Conservation (phyloP, 1,284 basidiomycete genomes). For the Lignosus rhinocerotis region DNA sequence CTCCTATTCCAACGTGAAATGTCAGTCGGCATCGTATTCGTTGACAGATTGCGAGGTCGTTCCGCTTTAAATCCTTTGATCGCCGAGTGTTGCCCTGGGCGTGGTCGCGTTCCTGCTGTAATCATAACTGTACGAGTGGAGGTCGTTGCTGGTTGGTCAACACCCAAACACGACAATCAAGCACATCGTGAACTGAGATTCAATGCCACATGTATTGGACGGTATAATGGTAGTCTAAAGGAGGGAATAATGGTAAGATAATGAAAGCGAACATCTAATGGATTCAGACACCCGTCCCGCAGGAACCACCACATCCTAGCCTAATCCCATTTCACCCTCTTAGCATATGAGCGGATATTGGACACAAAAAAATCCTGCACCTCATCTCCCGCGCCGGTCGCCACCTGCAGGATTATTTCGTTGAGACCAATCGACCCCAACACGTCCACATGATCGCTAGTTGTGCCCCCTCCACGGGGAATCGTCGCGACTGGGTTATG, state of each 20-base stretch:
- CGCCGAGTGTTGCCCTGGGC: no score
- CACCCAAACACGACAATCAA: no score
- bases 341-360: constrained; percentile 76
- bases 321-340: constrained; percentile 76
- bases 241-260: background rate
- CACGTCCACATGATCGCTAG: constrained; percentile 92
- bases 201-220: background rate
- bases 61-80: no score
- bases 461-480: constrained; percentile 89
- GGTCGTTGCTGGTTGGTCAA: no score
- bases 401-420: constrained; percentile 89
- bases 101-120: no score
- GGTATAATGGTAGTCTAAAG: background rate
- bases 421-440: constrained; percentile 88
- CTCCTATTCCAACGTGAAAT: background rate
- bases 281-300: no score
- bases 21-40: no score
- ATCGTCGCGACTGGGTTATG: constrained; percentile 79
- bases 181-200: no score
- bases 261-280: background rate
- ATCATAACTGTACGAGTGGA: no score
- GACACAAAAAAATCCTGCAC: constrained; percentile 78
- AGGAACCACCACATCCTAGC: background rate
- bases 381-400: constrained; percentile 73
- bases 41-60: no score